Evolutionary conservation across 805 yeast species (phyloP), one percentile per base, ranked within the genome.

Genomic region (Starmerella floricola): DNA sequence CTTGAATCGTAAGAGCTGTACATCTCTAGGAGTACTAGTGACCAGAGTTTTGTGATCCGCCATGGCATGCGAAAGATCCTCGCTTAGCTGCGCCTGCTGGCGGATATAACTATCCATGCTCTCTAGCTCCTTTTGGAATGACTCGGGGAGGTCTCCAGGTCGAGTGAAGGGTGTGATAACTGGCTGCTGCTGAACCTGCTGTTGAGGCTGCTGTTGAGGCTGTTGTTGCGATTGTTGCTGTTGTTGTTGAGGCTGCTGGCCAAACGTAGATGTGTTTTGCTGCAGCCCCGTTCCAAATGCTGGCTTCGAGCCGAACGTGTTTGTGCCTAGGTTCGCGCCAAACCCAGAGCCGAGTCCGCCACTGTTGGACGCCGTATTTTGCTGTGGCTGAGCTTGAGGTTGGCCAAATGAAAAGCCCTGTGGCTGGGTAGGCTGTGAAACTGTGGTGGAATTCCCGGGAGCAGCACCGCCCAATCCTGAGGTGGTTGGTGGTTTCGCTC

Each of bases 141-240:
- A 57, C 17, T 69, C 74, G 1, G 79, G 74, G 31, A 75, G 67
- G 51, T 75, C 79, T 5, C 75, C 69, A 4, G 74, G 76, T 27
- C 79, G 56, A 1, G 79, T 72, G 62, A 74, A 66, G 2, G 78
- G 71, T 2, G 77, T 72, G 42, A 74, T 63, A 29, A 63, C 66
- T 8, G 55, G 45, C 34, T 21, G 44, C 27, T 48, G 54, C 17
- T 42, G 55, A n/a, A n/a, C n/a, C 19, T 35, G 54, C 44, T 46
- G 58, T 32, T 43, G 51, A 12, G 35, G 47, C 20, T 47, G 52
- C 34, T 32, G 35, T 33, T 33, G 36, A 8, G 26, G 27, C 13
- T 27, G 31, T 18, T 15, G 36, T 6, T 10, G 36, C 18, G 6
- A 26, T n/a, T 34, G 36, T n/a, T 31, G 40, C 29, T 35, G 46